Evolutionary conservation across 768 basidiomycete genomes (phyloP), one percentile per base, ranked within the genome.

Genomic region (Mrakia blollopis): DNA sequence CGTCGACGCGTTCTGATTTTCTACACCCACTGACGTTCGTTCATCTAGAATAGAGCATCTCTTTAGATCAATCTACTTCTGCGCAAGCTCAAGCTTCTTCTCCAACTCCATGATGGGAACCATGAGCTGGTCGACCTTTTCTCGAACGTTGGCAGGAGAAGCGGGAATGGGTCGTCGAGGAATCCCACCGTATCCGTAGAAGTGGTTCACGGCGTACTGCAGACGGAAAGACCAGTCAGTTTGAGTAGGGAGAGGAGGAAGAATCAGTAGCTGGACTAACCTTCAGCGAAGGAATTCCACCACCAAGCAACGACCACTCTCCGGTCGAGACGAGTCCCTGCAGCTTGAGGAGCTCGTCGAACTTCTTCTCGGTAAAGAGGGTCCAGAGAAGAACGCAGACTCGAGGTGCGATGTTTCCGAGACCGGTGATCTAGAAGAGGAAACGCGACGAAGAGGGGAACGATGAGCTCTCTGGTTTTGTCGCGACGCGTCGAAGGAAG

Each of bases 321-420:
- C 57, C 57, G 1, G 57, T n/a, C 25, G 57, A 57, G 25, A 57
- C 57, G n/a, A 57, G 25, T 1, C 57, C 57, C 11, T 57, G 57
- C 23, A 57, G 57, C 57, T 57, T 57, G n/a, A 28, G 25, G 14
- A 57, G 57, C 57, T 57, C 57, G 25, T 57, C 57, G 57, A n/a
- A 57, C 57, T 57, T 57, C 57, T 57, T 57, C 57, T 57, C 57
- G 25, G 23, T 57, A n/a, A 57, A 57, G 57, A 57, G 57, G n/a
- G 57, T 57, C 57, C 57, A 57, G 57, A 57, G 57, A 25, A 57
- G 57, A 9, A n/a, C 28, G 5, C n/a, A 57, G 25, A 57, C 57
- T 10, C 57, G 57, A 28, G 57, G 57, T 6, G 57, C 57, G 57
- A 57, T 57, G 28, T 57, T 57, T 57, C 57, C 57, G 23, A 57